Evolutionary conservation across 139 green algal genomes (phyloP), one percentile per base, ranked within the genome.

Genomic region (Haematococcus lacustris): DNA sequence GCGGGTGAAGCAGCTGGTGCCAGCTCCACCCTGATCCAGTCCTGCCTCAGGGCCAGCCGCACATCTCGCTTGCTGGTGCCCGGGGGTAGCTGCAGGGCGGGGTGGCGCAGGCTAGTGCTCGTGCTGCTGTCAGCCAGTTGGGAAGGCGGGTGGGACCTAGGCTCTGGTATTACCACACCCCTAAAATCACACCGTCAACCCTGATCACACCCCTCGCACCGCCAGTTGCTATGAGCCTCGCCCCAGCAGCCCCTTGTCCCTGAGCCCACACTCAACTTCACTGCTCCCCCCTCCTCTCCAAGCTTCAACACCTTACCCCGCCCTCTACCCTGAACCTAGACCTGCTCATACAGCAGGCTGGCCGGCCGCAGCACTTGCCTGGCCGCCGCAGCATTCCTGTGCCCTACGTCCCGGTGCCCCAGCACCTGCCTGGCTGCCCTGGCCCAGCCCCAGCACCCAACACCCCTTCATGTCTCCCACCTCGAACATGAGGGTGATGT

Each of bases 401-500:
- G 21, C 13, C 21, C 13, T 57, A 13, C 47, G 21, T 21, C 47
- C 21, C 13, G 13, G 21, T 21, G 13, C 47, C 13, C 47, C 47
- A 57, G 21, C 47, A 57, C 13, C 13, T 28, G 47, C 13, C 47
- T 21, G 47, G 21, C 21, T 28, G 47, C 21, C 13, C 21, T 21
- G 13, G 47, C 13, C 47, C 21, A 21, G 47, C 47, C 21, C 47
- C 47, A 57, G 47, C 47, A 57, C 47, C 21, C 47, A 57, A 13
- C 13, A 57, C 47, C 47, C 21, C 47, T 21, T 21, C 4, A 21
- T 26, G 53, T 26, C 13, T 47, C 34, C 13, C 41, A 80, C 68
- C 74, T 80, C 61, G 61, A 80, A 73, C 21, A 53, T 60, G 43
- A 80, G 43, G 2, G 61, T 75, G 17, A 80, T 61, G 28, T 80